Percentiles rank a stretch among this genome's conserved stretches.
Conservation (phyloP, 345 rosid genomes). For the Aquilaria sinensis region DNA sequence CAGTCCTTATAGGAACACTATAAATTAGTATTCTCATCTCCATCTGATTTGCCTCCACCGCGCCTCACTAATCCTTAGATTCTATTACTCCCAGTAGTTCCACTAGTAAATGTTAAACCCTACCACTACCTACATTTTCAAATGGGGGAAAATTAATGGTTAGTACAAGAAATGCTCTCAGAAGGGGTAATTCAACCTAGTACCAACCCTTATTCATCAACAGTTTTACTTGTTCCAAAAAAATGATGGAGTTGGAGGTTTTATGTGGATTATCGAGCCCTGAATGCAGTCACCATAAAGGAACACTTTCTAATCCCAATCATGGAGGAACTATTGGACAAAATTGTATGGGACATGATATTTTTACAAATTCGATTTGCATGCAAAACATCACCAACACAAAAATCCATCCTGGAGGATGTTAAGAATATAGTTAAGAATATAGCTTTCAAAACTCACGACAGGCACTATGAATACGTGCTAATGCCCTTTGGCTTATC, state of each 20-base stretch:
- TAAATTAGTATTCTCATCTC: no score
- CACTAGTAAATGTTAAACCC: not conserved
- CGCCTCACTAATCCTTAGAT: no score
- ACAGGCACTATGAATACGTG: not conserved
- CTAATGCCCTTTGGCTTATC: not conserved
- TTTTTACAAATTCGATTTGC: constrained; percentile 4
- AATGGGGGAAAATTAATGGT: not conserved
- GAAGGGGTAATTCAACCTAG: not conserved
- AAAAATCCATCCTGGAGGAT: not conserved
- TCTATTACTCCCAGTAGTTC: no score
- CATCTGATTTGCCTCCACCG: no score
- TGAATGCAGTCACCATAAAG: not conserved
- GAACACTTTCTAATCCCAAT: constrained; percentile 3
- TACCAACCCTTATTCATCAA: not conserved
- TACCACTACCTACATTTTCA: not conserved
- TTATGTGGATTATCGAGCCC: not conserved
- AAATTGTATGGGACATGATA: not conserved
- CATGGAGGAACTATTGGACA: constrained; percentile 5
- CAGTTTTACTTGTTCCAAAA: not conserved
- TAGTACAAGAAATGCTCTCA: not conserved
- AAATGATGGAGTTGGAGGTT: constrained; percentile 7
- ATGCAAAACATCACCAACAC: not conserved
- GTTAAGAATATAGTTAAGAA: not conserved
- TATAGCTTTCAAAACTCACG: not conserved
- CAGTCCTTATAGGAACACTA: no score